Evolutionary conservation across 1,284 basidiomycete genomes (phyloP).

Genomic region (Sanguinoderma infundibulare): DNA sequence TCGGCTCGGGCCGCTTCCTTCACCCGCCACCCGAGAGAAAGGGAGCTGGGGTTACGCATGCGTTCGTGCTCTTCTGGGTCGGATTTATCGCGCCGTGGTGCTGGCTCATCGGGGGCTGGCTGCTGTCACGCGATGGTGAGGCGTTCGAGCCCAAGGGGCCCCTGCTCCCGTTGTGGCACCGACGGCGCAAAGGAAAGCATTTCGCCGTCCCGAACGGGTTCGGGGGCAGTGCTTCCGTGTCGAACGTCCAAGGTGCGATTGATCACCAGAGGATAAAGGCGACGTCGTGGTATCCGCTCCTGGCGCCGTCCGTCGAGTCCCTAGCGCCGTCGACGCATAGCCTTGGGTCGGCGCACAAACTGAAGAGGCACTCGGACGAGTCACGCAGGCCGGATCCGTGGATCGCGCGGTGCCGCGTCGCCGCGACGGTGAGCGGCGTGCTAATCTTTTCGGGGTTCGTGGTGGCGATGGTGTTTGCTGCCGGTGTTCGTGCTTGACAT

Average conservation of each 20-base stretch:
- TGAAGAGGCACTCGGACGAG: slow-evolving; percentile 20
- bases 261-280: slow-evolving; percentile 10
- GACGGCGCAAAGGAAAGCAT: slow-evolving; percentile 10
- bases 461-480: slow-evolving; percentile 43
- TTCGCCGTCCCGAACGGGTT: not conserved
- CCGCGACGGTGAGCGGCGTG: slow-evolving; percentile 46
- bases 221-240: not conserved
- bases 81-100: slow-evolving; percentile 68
- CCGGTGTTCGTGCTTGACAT: slow-evolving; percentile 16
- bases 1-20: slow-evolving; percentile 36
- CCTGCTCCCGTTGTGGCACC: slow-evolving; percentile 41
- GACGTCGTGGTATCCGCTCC: slow-evolving; percentile 28
- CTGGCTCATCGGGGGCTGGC: slow-evolving; percentile 78
- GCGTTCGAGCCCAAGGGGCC: slow-evolving; percentile 27
- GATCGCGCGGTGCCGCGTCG: slow-evolving; percentile 50
- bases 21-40: slow-evolving; percentile 9
- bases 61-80: slow-evolving; percentile 69
- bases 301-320: slow-evolving; percentile 30
- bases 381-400: slow-evolving; percentile 39
- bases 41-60: slow-evolving; percentile 31
- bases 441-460: slow-evolving; percentile 42
- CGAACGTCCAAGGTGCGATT: not conserved
- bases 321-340: slow-evolving; percentile 28
- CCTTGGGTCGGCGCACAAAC: slow-evolving; percentile 23
- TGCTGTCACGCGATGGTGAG: slow-evolving; percentile 45